phyloP scores from a whole-genome alignment of 192 early-diverging fungal genomes.

The Linnemannia exigua region DNA sequence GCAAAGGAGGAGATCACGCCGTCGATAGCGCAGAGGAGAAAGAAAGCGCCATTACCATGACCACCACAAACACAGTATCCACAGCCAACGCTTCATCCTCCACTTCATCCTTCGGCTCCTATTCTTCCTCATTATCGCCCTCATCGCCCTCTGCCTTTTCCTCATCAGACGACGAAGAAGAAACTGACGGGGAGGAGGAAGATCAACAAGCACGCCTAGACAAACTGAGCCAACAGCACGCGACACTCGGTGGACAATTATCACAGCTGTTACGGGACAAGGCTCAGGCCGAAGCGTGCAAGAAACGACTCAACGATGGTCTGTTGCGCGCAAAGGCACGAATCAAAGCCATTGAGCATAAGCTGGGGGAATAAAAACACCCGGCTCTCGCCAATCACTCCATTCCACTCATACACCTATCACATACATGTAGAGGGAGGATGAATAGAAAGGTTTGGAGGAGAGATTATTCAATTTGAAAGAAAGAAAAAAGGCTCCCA shows the following conservation, averaged over 20 bases:
- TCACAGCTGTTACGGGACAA: constrained; percentile 31
- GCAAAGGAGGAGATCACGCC: background rate
- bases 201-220: background rate
- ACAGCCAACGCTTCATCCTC: background rate
- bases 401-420: background rate
- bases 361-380: background rate
- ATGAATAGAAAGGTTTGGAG: no score
- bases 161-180: constrained; percentile 2
- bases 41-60: background rate
- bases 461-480: no score
- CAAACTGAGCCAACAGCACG: constrained; percentile 11
- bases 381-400: no score
- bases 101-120: background rate
- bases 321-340: constrained; percentile 25
- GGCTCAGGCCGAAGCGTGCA: constrained; percentile 27
- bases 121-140: no score
- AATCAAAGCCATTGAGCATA: constrained; percentile 26
- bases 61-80: background rate
- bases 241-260: constrained; percentile 4
- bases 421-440: background rate
- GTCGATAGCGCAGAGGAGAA: background rate
- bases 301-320: constrained; percentile 30
- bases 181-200: background rate
- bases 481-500: no score
- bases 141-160: no score